These are phyloP conservation scores for Ogataea chonburiensis DNA, from an alignment of 805 yeast species.

Conservation along the genomic window DNA sequence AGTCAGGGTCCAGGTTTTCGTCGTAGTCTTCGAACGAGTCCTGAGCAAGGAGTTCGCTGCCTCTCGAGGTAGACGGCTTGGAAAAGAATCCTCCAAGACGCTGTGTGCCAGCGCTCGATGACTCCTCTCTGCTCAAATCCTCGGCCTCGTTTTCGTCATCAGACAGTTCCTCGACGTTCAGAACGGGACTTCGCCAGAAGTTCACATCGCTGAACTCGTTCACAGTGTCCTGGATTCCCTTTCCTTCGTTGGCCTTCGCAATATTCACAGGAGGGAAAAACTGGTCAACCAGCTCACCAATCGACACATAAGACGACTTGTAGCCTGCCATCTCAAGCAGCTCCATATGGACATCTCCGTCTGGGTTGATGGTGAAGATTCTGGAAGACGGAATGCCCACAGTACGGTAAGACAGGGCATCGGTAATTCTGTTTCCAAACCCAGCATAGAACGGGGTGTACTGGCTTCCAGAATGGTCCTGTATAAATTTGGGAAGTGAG, in stretches of 20 bases:
- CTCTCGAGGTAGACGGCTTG: constrained; percentile 18
- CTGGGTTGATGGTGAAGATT: constrained; percentile 93
- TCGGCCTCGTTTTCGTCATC: constrained; percentile 41
- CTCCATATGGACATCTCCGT: constrained; percentile 97
- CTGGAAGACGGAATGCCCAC: constrained; percentile 93
- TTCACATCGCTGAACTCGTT: constrained; percentile 81
- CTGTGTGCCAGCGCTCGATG: constrained; percentile 17
- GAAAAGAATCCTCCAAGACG: constrained; percentile 21
- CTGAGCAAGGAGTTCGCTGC: constrained; percentile 30
- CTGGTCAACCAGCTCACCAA: constrained; percentile 93
- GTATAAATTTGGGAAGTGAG: constrained; percentile 1
- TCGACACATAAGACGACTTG: constrained; percentile 80
- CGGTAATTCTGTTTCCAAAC: constrained; percentile 94
- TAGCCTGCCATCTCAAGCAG: constrained; percentile 91
- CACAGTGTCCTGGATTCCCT: constrained; percentile 37
- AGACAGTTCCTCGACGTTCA: constrained; percentile 57
- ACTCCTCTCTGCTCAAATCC: neutral
- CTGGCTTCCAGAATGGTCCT: neutral
- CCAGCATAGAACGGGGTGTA: constrained; percentile 94
- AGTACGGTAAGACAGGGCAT: constrained; percentile 89
- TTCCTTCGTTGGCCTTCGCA: constrained; percentile 16
- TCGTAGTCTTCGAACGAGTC: constrained; percentile 28
- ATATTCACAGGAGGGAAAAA: constrained; percentile 83
- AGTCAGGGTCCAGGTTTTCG: constrained; percentile 35
- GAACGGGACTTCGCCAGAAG: constrained; percentile 86